A percentile compares a stretch with the other conserved stretches of the same genome.
Evolutionary conservation across 2,329 filamentous ascomycete species (phyloP).

Genomic region (Fusarium musae): DNA sequence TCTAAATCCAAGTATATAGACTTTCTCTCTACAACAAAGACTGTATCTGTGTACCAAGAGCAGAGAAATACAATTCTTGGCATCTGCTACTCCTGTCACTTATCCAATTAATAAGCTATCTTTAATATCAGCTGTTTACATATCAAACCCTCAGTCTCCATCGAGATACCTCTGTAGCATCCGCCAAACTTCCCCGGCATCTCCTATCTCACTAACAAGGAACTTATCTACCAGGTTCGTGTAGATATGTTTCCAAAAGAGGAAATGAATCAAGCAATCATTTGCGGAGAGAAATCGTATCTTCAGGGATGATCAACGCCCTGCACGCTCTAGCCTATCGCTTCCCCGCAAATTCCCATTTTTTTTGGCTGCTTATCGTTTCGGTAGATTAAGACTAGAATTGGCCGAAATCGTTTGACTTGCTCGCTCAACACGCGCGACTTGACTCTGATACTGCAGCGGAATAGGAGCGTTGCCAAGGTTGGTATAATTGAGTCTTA

Average conservation of each 20-base stretch:
- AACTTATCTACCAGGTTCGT: conserved; percentile 14
- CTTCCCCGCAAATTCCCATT: conserved; percentile 22
- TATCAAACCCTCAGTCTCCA: neutral
- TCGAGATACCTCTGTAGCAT: neutral
- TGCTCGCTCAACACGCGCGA: neutral
- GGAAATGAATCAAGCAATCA: conserved; percentile 19
- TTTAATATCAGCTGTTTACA: neutral
- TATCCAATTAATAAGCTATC: neutral
- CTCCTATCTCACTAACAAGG: neutral
- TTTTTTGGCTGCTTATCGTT: conserved; percentile 17
- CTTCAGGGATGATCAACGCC: conserved; percentile 1
- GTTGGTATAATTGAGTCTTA: neutral
- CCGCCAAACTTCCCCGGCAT: neutral
- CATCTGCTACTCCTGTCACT: neutral
- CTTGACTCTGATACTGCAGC: neutral
- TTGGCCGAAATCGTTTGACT: conserved; percentile 3
- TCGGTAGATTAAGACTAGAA: conserved; percentile 2
- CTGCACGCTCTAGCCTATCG: conserved; percentile 2
- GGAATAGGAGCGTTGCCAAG: conserved; percentile 1
- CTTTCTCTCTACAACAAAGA: neutral
- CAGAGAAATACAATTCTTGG: neutral
- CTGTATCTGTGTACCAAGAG: neutral
- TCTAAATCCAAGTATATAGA: neutral
- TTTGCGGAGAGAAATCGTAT: neutral
- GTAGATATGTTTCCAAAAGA: conserved; percentile 18